Percentiles rank a stretch among this genome's conserved stretches.
Evolutionary conservation across 169 alveolate genomes (phyloP).

Genomic region (Prorocentrum cordatum): DNA sequence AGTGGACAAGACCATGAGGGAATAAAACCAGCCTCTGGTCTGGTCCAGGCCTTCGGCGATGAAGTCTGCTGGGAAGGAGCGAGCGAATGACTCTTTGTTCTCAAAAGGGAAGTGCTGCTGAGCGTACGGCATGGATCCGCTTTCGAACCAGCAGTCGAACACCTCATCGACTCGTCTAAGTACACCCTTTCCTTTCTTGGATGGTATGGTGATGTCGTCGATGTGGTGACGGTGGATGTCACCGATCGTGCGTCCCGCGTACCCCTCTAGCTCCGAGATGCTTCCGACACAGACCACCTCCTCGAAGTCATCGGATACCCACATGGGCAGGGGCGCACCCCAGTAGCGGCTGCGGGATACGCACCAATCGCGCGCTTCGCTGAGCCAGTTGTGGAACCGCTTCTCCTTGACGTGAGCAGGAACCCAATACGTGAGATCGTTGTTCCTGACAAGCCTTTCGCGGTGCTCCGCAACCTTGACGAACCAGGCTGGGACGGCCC

Average conservation of each 20-base stretch:
- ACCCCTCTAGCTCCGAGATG: constrained; percentile 73
- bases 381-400: constrained; percentile 98
- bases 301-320: constrained; percentile 32
- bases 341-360: constrained; percentile 94
- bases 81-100: constrained; percentile 57
- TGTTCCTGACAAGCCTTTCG: constrained; percentile 84
- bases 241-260: constrained; percentile 75
- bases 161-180: constrained; percentile 84
- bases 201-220: constrained; percentile 93
- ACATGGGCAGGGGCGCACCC: constrained; percentile 94
- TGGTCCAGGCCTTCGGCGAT: constrained; percentile 99
- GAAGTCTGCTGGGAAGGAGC: constrained; percentile 97
- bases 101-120: constrained; percentile 95
- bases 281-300: constrained; percentile 88
- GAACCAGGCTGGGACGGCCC: constrained; percentile 98
- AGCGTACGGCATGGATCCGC: constrained; percentile 99
- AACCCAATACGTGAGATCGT: constrained; percentile 84
- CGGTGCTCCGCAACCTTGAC: constrained; percentile 91
- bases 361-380: constrained; percentile 99
- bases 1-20: constrained; percentile 18
- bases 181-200: constrained; percentile 90
- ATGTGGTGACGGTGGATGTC: constrained; percentile 97
- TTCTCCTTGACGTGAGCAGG: constrained; percentile 94
- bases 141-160: constrained; percentile 99
- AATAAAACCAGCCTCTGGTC: constrained; percentile 59